Base-by-base conservation (phyloP, 2,329 filamentous ascomycete species). In the Talaromyces marneffei region DNA sequence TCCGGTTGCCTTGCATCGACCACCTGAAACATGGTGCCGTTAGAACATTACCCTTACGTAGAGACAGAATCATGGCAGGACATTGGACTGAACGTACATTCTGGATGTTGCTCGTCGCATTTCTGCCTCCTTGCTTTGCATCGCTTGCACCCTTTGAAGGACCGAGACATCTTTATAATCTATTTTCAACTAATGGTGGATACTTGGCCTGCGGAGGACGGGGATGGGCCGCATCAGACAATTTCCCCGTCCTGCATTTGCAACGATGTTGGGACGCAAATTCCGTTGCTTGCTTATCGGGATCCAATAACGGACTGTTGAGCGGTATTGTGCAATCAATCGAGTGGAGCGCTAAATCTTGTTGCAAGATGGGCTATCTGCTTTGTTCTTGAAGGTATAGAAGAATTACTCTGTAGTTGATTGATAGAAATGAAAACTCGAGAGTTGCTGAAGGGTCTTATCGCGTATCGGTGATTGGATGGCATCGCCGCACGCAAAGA, bases 61-160 rank as follows among this genome's bases (percentile, higher is more conserved):
- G 37, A 23, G 6, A 12, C 25, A 48, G 3, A 23, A 20, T 4
- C 18, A 14, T 8, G 37, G n/a, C n/a, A 53, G 16, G 14, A 39
- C 8, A 29, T 16, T n/a, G 18, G 16, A 14, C n/a, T 6, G 33
- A 23, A 37, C 61, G 42, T 63, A 67, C 77, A 79, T 54, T 65
- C 69, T 27, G 77, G 77, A 61, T 72, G 72, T 57, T 70, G 68
- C 66, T 79, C 77, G 63, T 79, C 76, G 68, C 77, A 79, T 74
- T 78, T 78, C 64, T 78, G 75, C 58, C 77, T 74, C 39, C 77
- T 74, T 54, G 72, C 69, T 68, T 77, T 78, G 73, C 76, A 78
- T 67, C 76, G 71, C 64, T 73, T 74, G 68, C 76, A 78, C n/a
- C 76, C 76, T 56, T 70, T 73, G 56, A 77, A 75, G 10, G 76